phyloP scores from a whole-genome alignment of 176 grass and related monocot species.

The Bonia amplexicaulis region DNA sequence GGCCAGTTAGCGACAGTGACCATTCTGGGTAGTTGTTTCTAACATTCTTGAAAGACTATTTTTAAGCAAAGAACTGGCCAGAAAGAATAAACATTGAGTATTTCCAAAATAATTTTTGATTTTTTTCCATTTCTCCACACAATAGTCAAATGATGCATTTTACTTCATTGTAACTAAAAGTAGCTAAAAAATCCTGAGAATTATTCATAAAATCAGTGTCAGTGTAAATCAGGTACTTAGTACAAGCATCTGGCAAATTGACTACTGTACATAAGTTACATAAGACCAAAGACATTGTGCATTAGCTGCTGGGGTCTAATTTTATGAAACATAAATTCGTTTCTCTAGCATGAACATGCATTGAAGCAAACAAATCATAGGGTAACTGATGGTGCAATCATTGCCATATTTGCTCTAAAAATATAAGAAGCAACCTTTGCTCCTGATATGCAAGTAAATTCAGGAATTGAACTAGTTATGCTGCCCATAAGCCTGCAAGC shows the following conservation, averaged over 20 bases:
- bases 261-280: too few species aligned
- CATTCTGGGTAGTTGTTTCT: neutral
- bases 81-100: neutral
- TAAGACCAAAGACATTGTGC: neutral
- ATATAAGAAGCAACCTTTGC: conserved; percentile 65
- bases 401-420: conserved; percentile 15
- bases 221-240: neutral
- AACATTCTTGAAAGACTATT: neutral
- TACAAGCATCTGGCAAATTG: too few species aligned
- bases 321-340: conserved; percentile 14
- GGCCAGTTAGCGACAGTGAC: neutral
- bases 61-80: neutral
- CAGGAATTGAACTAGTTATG: conserved; percentile 74
- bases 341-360: conserved; percentile 9
- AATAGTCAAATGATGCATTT: neutral
- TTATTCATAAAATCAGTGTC: neutral
- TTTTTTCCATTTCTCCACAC: neutral
- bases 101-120: too few species aligned
- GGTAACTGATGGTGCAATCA: conserved; percentile 2
- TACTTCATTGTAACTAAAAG: neutral
- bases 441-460: conserved; percentile 86
- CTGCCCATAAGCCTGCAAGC: conserved; percentile 79
- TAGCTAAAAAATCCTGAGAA: neutral
- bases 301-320: neutral
- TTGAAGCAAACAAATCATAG: neutral